Percentiles rank a stretch among this genome's conserved stretches.
phyloP scores from a whole-genome alignment of 768 basidiomycete genomes.

The Hortiboletus campestris region DNA sequence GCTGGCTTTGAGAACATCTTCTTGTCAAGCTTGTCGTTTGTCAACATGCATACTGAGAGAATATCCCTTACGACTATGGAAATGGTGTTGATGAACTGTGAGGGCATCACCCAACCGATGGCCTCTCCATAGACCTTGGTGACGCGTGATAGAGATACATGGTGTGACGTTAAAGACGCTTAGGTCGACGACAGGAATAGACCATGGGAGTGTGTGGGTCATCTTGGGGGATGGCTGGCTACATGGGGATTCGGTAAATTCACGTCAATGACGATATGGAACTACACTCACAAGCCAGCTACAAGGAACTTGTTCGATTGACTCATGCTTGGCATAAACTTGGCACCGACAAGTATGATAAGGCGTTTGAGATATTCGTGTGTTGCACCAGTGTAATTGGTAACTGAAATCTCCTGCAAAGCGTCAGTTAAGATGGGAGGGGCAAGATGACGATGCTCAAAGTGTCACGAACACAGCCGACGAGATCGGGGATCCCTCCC shows the following conservation, averaged over 20 bases:
- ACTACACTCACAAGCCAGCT: slow-evolving; percentile 68
- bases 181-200: too few relatives aligned
- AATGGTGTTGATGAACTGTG: slow-evolving; percentile 66
- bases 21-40: slow-evolving; percentile 66
- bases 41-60: slow-evolving; percentile 64
- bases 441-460: neutral
- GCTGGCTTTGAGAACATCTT: slow-evolving; percentile 59
- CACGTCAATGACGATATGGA: neutral
- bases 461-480: slow-evolving; percentile 50
- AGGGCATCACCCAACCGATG: slow-evolving; percentile 54
- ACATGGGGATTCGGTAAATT: neutral
- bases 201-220: too few relatives aligned
- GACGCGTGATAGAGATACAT: slow-evolving; percentile 83
- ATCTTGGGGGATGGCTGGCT: too few relatives aligned
- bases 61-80: slow-evolving; percentile 69
- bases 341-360: slow-evolving; percentile 72
- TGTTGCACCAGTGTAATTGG: slow-evolving; percentile 85
- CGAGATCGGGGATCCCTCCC: slow-evolving; percentile 56
- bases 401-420: slow-evolving; percentile 71
- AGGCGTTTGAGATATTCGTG: slow-evolving; percentile 87
- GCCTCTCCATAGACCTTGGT: slow-evolving; percentile 90
- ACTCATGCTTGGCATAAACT: slow-evolving; percentile 81
- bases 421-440: neutral
- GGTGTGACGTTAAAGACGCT: slow-evolving; percentile 93
- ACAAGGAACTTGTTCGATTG: slow-evolving; percentile 76